These are phyloP conservation scores for Fonsecaea pedrosoi DNA, from an alignment of 2,329 filamentous ascomycete genomes.

Conservation along the genomic window DNA sequence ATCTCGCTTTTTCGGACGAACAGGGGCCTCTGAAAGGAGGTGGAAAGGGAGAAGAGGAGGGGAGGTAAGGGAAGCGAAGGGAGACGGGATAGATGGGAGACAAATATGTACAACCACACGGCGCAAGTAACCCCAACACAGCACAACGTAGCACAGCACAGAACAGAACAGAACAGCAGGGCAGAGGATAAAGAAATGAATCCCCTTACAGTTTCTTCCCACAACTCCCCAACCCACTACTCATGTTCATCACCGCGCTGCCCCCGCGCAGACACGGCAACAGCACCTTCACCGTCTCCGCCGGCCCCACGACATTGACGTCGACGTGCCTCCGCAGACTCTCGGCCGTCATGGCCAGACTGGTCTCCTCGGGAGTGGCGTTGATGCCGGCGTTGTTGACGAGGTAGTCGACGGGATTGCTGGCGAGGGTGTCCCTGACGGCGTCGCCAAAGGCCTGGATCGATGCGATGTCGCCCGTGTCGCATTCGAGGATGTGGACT, in stretches of 20 bases:
- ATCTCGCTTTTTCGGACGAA: too few species aligned
- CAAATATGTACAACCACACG: too few species aligned
- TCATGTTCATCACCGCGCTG: conserved; percentile 29
- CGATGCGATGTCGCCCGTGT: conserved; percentile 25
- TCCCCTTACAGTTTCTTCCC: conserved; percentile 21
- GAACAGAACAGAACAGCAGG: too few species aligned
- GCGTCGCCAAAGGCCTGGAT: conserved; percentile 20
- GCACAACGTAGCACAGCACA: too few species aligned
- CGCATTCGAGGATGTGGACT: conserved; percentile 35
- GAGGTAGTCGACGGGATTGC: conserved; percentile 23
- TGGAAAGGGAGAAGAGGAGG: neutral
- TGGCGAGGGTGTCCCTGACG: conserved; percentile 12
- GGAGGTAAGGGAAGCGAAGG: neutral
- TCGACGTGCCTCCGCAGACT: conserved; percentile 32
- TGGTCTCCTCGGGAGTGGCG: conserved; percentile 18
- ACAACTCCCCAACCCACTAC: conserved; percentile 32
- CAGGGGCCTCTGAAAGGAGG: neutral
- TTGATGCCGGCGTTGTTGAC: conserved; percentile 38
- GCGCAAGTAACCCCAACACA: too few species aligned
- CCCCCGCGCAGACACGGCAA: conserved; percentile 39
- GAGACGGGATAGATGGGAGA: too few species aligned
- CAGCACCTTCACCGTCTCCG: conserved; percentile 42
- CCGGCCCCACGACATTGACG: conserved; percentile 44
- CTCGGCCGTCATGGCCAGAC: conserved; percentile 26
- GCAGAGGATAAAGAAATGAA: neutral